A percentile compares a stretch with the other conserved stretches of the same genome.
Conservation (phyloP, 2,329 filamentous ascomycete genomes). For the Mycosphaerella sp. region DNA sequence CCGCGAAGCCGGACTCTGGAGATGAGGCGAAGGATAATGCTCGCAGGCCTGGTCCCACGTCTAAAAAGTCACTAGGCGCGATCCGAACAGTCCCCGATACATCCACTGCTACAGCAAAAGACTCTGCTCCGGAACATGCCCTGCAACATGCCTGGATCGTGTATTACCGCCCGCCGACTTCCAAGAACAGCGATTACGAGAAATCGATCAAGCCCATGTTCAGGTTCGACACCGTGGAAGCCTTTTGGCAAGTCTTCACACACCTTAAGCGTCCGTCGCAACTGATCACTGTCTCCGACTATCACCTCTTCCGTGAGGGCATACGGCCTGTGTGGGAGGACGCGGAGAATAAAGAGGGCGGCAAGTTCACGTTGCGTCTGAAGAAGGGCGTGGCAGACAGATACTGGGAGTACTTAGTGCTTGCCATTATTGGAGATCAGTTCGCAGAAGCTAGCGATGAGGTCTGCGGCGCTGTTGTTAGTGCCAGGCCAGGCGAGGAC, state of each 20-base stretch:
- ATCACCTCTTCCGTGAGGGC: constrained; percentile 95
- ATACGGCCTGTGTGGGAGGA: constrained; percentile 98
- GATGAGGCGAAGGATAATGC: constrained; percentile 35
- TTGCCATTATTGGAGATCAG: constrained; percentile 88
- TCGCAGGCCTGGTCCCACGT: constrained; percentile 19
- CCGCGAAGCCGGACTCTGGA: constrained; percentile 57
- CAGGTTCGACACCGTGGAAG: constrained; percentile 72
- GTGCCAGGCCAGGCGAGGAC: constrained; percentile 90
- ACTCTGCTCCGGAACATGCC: constrained; percentile 30
- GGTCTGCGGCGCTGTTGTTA: constrained; percentile 89
- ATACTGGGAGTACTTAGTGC: constrained; percentile 91
- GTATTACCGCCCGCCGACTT: constrained; percentile 94
- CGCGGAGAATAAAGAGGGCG: constrained; percentile 89
- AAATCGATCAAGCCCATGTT: constrained; percentile 89
- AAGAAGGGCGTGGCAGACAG: constrained; percentile 97
- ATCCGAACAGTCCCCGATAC: constrained; percentile 15
- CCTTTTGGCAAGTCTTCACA: constrained; percentile 83
- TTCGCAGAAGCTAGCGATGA: constrained; percentile 90
- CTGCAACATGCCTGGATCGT: constrained; percentile 89
- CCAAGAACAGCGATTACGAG: constrained; percentile 97
- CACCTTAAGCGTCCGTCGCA: constrained; percentile 85
- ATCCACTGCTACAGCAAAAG: constrained; percentile 34
- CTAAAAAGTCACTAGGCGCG: constrained; percentile 26
- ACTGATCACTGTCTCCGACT: constrained; percentile 89
- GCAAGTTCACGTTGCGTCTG: constrained; percentile 94